Conservation (phyloP, 768 basidiomycete species). For the Tephrocybe rancida region DNA sequence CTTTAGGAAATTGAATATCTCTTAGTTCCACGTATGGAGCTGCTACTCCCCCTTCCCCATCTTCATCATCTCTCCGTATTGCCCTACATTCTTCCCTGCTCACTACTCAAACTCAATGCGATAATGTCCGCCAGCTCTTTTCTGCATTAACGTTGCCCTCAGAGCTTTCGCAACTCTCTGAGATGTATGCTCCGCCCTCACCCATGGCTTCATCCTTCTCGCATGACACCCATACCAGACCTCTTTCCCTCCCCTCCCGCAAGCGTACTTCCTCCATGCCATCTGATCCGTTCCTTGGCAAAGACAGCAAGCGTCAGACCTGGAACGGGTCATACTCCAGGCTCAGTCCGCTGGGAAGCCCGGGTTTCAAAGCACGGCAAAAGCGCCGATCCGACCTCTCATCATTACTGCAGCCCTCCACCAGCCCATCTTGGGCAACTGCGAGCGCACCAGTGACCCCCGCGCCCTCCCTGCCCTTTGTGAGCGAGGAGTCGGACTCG, state of each 20-base stretch:
- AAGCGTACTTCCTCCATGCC: slow-evolving; percentile 30
- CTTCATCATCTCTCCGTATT: slow-evolving; percentile 61
- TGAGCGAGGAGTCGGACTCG: slow-evolving; percentile 35
- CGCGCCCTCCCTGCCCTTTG: slow-evolving; percentile 13
- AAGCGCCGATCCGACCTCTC: slow-evolving; percentile 60
- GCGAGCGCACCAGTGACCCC: slow-evolving; percentile 42
- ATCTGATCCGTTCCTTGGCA: slow-evolving; percentile 19
- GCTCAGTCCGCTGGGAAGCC: slow-evolving; percentile 49
- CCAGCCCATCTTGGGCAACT: slow-evolving; percentile 20
- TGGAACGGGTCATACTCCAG: slow-evolving; percentile 74
- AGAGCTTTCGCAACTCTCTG: slow-evolving; percentile 75
- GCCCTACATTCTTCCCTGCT: slow-evolving; percentile 74
- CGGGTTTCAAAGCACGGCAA: slow-evolving; percentile 46
- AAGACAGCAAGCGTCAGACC: slow-evolving; percentile 60
- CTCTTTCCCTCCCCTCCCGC: slow-evolving; percentile 44
- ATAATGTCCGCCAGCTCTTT: slow-evolving; percentile 79
- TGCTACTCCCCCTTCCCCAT: slow-evolving; percentile 48
- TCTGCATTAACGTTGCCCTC: slow-evolving; percentile 73
- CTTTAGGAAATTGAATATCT: slow-evolving; percentile 6
- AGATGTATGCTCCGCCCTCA: slow-evolving; percentile 88
- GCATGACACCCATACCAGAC: slow-evolving; percentile 21
- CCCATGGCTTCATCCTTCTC: slow-evolving; percentile 31
- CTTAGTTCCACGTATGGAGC: slow-evolving; percentile 37
- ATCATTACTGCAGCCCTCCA: slow-evolving; percentile 38
- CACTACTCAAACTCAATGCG: slow-evolving; percentile 79